Evolutionary conservation across 495 filamentous ascomycete species (phyloP).

Genomic region (Cryomyces minteri): DNA sequence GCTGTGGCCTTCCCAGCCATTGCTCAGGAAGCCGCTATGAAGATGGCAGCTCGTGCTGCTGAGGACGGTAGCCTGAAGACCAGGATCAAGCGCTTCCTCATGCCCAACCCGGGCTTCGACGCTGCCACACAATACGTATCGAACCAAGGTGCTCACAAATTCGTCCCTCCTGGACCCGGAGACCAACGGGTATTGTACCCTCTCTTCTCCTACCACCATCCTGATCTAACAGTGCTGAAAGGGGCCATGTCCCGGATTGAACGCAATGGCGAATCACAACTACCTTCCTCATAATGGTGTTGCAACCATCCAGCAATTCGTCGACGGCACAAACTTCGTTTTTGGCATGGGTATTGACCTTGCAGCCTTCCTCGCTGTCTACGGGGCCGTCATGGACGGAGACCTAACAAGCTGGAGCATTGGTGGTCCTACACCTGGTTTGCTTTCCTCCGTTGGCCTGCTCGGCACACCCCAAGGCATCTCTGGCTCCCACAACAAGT

Average conservation of each 20-base stretch:
- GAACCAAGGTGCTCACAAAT: constrained; percentile 11
- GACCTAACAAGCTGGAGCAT: constrained; percentile 19
- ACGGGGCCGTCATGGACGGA: constrained; percentile 32
- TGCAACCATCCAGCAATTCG: constrained; percentile 20
- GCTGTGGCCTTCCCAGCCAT: neutral
- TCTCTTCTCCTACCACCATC: no score
- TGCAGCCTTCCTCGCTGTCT: constrained; percentile 28
- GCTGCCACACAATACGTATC: constrained; percentile 15
- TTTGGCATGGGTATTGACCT: constrained; percentile 34
- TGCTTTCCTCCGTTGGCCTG: constrained; percentile 4
- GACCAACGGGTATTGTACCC: constrained; percentile 6
- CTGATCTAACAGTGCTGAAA: neutral
- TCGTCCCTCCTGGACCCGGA: constrained; percentile 10
- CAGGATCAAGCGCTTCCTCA: no score
- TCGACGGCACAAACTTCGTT: constrained; percentile 18
- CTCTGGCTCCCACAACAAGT: constrained; percentile 34
- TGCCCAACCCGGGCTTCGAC: constrained; percentile 7
- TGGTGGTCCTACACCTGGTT: constrained; percentile 5
- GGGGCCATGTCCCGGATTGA: constrained; percentile 33
- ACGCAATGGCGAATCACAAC: constrained; percentile 29
- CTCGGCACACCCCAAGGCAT: constrained; percentile 25
- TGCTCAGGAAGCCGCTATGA: neutral
- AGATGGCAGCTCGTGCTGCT: neutral
- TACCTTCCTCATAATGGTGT: constrained; percentile 35
- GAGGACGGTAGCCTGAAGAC: neutral